Conservation (phyloP, 768 basidiomycete genomes). For the Mycena venus region DNA sequence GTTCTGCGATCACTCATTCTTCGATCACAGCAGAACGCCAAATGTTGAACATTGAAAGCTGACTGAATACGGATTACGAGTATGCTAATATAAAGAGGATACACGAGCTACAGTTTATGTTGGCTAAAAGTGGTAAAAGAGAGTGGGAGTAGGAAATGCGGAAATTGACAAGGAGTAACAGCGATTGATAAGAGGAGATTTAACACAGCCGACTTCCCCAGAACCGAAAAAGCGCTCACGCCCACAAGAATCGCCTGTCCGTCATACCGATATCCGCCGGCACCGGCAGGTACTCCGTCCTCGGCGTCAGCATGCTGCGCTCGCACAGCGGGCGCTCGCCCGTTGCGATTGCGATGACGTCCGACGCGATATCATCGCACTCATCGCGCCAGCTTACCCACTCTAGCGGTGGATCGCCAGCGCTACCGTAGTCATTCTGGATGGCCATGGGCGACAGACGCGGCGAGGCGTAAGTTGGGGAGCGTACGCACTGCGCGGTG, state of each 20-base stretch:
- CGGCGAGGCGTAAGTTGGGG: background rate
- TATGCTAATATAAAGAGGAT: no score
- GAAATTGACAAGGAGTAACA: no score
- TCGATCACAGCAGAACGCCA: conserved; percentile 10
- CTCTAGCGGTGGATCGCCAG: background rate
- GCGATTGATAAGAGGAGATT: no score
- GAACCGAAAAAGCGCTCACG: no score
- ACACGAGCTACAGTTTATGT: no score
- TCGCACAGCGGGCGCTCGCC: background rate
- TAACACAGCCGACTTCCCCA: no score
- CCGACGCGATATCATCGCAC: background rate
- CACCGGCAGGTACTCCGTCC: conserved; percentile 6
- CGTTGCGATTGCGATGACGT: conserved; percentile 7
- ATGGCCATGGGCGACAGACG: background rate
- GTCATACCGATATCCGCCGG: conserved; percentile 2
- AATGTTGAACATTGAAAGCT: no score
- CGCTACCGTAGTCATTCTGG: background rate
- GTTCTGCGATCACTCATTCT: conserved; percentile 12
- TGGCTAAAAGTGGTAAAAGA: no score
- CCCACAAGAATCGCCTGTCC: conserved; percentile 14
- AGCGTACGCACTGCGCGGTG: background rate
- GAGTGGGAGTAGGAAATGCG: no score
- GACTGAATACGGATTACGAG: no score
- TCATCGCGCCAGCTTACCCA: conserved; percentile 22
- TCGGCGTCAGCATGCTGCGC: background rate